Evolutionary conservation across 306 rosid species (phyloP), one percentile per base, ranked within the genome.

Genomic region (Mucuna pruriens): DNA sequence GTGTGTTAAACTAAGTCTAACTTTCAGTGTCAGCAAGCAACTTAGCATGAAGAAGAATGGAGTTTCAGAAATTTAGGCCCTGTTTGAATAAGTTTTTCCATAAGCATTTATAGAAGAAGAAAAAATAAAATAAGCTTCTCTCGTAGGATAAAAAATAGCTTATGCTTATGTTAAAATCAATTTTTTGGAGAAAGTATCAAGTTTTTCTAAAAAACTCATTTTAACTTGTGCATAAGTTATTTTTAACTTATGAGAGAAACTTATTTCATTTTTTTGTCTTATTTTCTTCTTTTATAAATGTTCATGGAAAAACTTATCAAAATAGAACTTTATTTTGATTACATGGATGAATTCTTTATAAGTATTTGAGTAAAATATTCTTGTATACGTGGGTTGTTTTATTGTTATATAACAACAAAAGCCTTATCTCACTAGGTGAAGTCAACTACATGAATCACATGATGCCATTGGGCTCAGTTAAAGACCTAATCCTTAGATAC

Each of bases 321-420:
- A n/a, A n/a, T n/a, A n/a, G n/a, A n/a, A n/a, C n/a, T n/a, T n/a
- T 75, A 17, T 66, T 74, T 66, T 22, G 54, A 45, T 67, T 45
- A 54, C 1, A 13, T 26, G 22, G 62, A 65, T 74, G 80, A 51
- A 44, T 74, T 57, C 38, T 25, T 19, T 34, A 16, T 1, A 60
- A 58, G 40, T 75, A 71, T 74, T 36, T 22, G 20, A 51, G 67
- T 70, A 20, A 33, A 22, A 36, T 9, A n/a, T 22, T 70, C 11
- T 70, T 76, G 48, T 78, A 36, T n/a, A 55, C 25, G 46, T 65
- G 66, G 77, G 39, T 51, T 71, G 69, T 70, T 54, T 61, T 74
- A 22, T 13, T 74, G 80, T 33, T 23, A 16, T 82, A 68, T 62
- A 16, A 15, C 10, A 31, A 6, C 13, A 6, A 29, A 33, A 6